Conservation (phyloP, 2,329 filamentous ascomycete genomes). For the Cladosporium velox region DNA sequence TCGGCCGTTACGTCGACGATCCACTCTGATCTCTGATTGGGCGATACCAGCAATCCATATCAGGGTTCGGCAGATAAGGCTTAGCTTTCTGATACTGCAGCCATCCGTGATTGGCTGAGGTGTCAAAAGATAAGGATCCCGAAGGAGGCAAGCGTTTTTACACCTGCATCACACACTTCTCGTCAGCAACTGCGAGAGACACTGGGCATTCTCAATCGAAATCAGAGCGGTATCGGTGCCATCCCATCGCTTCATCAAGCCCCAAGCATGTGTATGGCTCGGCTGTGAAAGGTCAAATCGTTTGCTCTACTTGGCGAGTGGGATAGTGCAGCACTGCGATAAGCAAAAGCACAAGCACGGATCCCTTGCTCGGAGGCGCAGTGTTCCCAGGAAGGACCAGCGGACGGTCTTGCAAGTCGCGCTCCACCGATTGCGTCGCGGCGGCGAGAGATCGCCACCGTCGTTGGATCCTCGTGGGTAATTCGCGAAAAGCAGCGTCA, state of each 20-base stretch:
- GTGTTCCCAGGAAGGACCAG: background rate
- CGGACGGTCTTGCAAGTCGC: too few species aligned
- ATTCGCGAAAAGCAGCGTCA: background rate
- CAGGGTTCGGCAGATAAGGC: background rate
- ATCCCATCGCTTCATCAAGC: slow-evolving; percentile 35
- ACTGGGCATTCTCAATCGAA: slow-evolving; percentile 16
- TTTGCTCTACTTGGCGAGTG: background rate
- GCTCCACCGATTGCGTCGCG: slow-evolving; percentile 9
- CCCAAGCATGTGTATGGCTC: slow-evolving; percentile 42
- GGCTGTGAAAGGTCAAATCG: slow-evolving; percentile 55
- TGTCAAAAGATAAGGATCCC: slow-evolving; percentile 11
- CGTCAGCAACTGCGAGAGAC: background rate
- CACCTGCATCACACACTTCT: slow-evolving; percentile 13
- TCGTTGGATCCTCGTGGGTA: background rate
- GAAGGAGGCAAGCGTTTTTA: background rate
- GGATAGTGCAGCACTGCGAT: background rate
- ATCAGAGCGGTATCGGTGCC: slow-evolving; percentile 15
- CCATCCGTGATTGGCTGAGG: background rate
- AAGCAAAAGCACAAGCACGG: slow-evolving; percentile 10
- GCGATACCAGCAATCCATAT: slow-evolving; percentile 9
- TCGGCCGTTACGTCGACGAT: slow-evolving; percentile 11
- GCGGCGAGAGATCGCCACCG: slow-evolving; percentile 1
- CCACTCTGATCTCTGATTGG: slow-evolving; percentile 6
- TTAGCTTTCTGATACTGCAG: slow-evolving; percentile 4
- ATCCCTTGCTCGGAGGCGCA: slow-evolving; percentile 4